A percentile compares a stretch with the other conserved stretches of the same genome.
Conservation (phyloP, 1,139 yeast species). For the Nakaseomyces kungkrabaensis region DNA sequence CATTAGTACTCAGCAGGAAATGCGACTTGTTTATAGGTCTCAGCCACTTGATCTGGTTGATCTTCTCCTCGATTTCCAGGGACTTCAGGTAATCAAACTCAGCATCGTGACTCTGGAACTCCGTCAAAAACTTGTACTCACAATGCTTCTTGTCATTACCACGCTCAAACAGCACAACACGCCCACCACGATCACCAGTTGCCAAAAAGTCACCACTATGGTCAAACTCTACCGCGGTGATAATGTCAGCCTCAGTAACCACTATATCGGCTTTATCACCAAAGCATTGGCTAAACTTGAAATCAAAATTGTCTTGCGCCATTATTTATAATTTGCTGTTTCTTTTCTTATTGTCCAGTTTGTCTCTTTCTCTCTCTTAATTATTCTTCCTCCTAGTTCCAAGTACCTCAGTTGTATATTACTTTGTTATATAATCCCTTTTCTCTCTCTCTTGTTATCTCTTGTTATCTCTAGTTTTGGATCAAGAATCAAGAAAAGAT, state of each 20-base stretch:
- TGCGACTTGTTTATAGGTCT: slow-evolving; percentile 80
- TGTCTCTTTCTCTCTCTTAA: not conserved
- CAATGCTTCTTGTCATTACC: slow-evolving; percentile 54
- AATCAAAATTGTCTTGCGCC: slow-evolving; percentile 25
- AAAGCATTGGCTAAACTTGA: slow-evolving; percentile 79
- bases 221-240: slow-evolving; percentile 94
- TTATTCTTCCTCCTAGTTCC: too few species aligned
- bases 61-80: slow-evolving; percentile 94
- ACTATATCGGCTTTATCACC: slow-evolving; percentile 98
- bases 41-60: slow-evolving; percentile 96
- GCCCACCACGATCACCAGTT: slow-evolving; percentile 97
- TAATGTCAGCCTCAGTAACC: slow-evolving; percentile 95
- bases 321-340: too few species aligned
- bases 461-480: too few species aligned
- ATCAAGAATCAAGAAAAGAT: too few species aligned
- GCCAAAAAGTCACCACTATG: slow-evolving; percentile 91
- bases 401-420: too few species aligned
- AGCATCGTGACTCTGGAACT: slow-evolving; percentile 97
- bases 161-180: slow-evolving; percentile 92
- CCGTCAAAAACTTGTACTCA: slow-evolving; percentile 92
- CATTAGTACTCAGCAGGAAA: slow-evolving; percentile 83
- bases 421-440: too few species aligned
- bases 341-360: too few species aligned
- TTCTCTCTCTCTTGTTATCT: too few species aligned
- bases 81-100: slow-evolving; percentile 95